Evolutionary conservation across 2,329 filamentous ascomycete species (phyloP).

Genomic region (Diplodia scrobiculata): DNA sequence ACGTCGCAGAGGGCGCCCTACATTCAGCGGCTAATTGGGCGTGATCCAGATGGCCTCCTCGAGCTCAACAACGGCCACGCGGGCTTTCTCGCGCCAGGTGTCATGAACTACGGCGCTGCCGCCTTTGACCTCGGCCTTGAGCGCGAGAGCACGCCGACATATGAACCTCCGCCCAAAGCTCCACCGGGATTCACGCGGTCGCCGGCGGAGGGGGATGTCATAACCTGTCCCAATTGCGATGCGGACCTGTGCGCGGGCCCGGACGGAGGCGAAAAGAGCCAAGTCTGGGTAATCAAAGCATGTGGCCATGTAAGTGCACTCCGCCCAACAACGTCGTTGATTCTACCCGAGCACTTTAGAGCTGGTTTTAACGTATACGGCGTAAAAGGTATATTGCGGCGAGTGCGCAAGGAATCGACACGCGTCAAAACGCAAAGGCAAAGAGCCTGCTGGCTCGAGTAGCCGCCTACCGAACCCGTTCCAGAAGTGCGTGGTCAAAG

Average conservation of each 20-base stretch:
- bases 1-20: conserved; percentile 1
- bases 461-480: conserved; percentile 42
- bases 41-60: conserved; percentile 21
- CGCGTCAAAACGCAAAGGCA: conserved; percentile 43
- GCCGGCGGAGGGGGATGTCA: conserved; percentile 69
- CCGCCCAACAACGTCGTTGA: background rate
- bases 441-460: conserved; percentile 37
- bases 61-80: background rate
- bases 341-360: background rate
- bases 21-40: conserved; percentile 21
- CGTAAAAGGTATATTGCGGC: conserved; percentile 54
- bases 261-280: conserved; percentile 64
- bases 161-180: conserved; percentile 67
- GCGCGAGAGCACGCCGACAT: conserved; percentile 46
- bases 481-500: conserved; percentile 51
- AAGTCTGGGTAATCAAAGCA: conserved; percentile 87
- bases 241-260: conserved; percentile 78
- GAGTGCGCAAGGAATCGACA: conserved; percentile 51
- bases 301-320: conserved; percentile 79
- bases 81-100: conserved; percentile 16
- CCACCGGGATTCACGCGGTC: conserved; percentile 78
- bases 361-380: conserved; percentile 24
- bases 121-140: conserved; percentile 50
- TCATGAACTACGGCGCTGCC: conserved; percentile 47
- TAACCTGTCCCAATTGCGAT: conserved; percentile 84